Conservation (phyloP, 768 basidiomycete species). For the Trametes cingulata region DNA sequence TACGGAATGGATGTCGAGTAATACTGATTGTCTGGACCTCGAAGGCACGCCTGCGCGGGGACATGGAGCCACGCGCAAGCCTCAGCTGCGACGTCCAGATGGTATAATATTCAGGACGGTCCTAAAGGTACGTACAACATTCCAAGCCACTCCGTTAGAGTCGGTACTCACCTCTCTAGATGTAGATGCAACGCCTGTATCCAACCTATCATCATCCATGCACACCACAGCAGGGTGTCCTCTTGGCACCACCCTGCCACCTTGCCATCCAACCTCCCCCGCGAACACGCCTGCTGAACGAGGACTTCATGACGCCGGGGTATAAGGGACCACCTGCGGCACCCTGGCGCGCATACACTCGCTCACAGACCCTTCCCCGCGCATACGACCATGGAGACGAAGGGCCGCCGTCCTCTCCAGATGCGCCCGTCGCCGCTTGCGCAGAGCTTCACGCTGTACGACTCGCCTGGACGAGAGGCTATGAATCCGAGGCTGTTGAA, state of each 20-base stretch:
- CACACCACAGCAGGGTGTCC: no score
- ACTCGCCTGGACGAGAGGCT: not conserved
- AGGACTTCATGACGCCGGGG: constrained; percentile 7
- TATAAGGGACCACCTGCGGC: constrained; percentile 5
- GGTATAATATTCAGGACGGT: no score
- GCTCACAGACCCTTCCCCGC: not conserved
- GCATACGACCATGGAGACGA: not conserved
- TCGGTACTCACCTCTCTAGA: not conserved
- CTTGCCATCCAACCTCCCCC: not conserved
- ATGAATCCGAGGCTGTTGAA: not conserved
- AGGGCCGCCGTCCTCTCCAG: not conserved
- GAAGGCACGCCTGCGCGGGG: no score
- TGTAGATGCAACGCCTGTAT: no score
- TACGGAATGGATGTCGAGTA: no score
- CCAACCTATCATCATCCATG: no score
- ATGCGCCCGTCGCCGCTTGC: not conserved
- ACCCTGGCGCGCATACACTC: not conserved
- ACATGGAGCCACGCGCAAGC: no score
- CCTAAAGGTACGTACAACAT: no score
- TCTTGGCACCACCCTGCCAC: not conserved
- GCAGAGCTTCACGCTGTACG: not conserved
- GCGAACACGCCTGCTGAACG: constrained; percentile 13
- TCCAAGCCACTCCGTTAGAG: not conserved
- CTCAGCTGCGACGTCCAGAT: no score
- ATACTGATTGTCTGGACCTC: no score